Evolutionary conservation across 768 basidiomycete genomes (phyloP), one percentile per base, ranked within the genome.

Genomic region (Leucocoprinus sp.): DNA sequence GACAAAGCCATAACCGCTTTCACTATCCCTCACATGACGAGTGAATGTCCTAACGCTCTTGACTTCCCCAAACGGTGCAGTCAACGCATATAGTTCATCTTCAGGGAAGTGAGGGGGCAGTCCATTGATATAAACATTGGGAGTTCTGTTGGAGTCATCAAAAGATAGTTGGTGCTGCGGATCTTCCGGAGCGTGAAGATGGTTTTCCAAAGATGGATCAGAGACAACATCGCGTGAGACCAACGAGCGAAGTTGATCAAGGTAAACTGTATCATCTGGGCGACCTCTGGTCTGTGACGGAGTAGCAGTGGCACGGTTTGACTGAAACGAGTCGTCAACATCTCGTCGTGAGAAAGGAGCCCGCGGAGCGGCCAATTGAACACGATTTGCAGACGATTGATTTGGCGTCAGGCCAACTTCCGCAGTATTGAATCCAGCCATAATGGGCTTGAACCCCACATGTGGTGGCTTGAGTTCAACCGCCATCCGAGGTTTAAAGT

Each of bases 61-160:
- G 8, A 92, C 77, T 18, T 66, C 69, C 3, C 88, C 88, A 53
- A 78, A 92, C n/a, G 77, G 81, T 18, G 70, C 64, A 26, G 83
- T 73, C 43, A 92, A 76, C 22, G 76, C 76, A 54, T 80, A 80
- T 33, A 92, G 69, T 50, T 87, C 75, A 49, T 87, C 86, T 55
- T 90, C 88, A 0, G 85, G 80, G 55, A 76, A 90, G 62, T 88
- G 79, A 4, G 87, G 83, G 2, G 86, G 87, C 12, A 92, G 73
- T 9, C 88, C 88, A 55, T 91, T 91, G 65, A 91, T 89, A 59
- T 91, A 91, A 0, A 91, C 83, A 54, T 91, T 91, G 0, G 88
- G 84, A 1, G 84, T 79, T 57, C 71, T 74, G 17, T 48, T 23
- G 11, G 39, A 26, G 21, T 48, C 46, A 5, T 48, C 46, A n/a